phyloP scores from a whole-genome alignment of 2,329 filamentous ascomycete genomes.

The Fulvia fulva region DNA sequence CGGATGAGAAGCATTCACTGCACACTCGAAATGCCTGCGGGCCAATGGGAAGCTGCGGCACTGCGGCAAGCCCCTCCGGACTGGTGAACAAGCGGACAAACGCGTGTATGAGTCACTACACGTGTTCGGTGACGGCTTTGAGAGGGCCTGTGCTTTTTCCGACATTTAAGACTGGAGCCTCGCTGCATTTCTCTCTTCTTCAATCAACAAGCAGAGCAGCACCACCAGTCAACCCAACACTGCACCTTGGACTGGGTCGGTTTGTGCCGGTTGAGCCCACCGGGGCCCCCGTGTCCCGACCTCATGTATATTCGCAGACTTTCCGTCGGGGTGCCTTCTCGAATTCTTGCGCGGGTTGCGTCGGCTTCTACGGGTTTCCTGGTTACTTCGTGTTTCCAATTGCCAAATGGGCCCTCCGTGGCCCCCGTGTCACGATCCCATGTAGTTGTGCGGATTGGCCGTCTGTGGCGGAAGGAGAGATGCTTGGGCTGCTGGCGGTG shows the following conservation, averaged over 20 bases:
- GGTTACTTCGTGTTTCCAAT: neutral
- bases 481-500: neutral
- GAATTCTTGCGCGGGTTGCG: neutral
- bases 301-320: neutral
- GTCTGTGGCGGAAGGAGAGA: neutral
- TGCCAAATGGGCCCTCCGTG: neutral
- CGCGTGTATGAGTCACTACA: neutral
- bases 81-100: neutral
- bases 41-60: neutral
- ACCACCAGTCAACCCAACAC: neutral
- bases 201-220: neutral
- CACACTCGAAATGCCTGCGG: neutral
- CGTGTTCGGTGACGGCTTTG: too few relatives aligned
- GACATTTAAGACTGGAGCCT: neutral
- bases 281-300: neutral
- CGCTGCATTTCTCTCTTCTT: neutral
- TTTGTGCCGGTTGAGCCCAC: neutral
- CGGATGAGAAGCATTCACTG: too few relatives aligned
- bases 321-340: neutral
- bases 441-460: neutral
- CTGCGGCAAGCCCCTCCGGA: neutral
- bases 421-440: neutral
- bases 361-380: neutral
- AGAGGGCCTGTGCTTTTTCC: neutral
- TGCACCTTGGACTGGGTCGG: neutral